Evolutionary conservation across 2,329 filamentous ascomycete species (phyloP).

Genomic region (Plenodomus biglobosus): DNA sequence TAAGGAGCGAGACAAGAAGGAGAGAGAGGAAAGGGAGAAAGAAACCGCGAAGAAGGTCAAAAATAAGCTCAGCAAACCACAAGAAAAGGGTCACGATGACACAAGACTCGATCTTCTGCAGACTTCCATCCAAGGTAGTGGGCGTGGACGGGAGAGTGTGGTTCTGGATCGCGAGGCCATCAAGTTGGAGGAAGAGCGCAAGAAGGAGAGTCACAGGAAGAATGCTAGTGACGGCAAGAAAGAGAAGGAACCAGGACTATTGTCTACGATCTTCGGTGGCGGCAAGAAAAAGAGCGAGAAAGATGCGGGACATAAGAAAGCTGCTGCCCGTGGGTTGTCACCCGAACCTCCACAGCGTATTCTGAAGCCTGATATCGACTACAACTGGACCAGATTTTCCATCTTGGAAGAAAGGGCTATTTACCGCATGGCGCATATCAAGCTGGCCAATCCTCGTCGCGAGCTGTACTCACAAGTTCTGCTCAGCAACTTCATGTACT

Average conservation of each 20-base stretch:
- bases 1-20: conserved; percentile 63
- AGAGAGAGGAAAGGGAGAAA: conserved; percentile 46
- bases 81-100: conserved; percentile 64
- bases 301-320: conserved; percentile 73
- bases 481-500: conserved; percentile 99
- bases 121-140: conserved; percentile 73
- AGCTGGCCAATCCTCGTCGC: conserved; percentile 93
- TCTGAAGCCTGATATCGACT: conserved; percentile 85
- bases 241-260: conserved; percentile 84
- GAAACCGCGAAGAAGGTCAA: conserved; percentile 53
- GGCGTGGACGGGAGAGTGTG: conserved; percentile 73
- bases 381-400: conserved; percentile 93
- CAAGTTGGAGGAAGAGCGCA: conserved; percentile 77
- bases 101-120: conserved; percentile 84
- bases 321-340: conserved; percentile 69
- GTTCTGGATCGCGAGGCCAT: conserved; percentile 76
- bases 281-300: conserved; percentile 83
- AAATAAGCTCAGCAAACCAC: conserved; percentile 66
- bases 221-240: conserved; percentile 70
- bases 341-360: conserved; percentile 72
- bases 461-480: conserved; percentile 92
- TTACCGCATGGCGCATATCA: conserved; percentile 98
- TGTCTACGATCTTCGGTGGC: conserved; percentile 89
- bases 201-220: conserved; percentile 76
- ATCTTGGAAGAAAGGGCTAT: conserved; percentile 96